phyloP scores from a whole-genome alignment of 352 stramenopile species.

The Phytopythium sindhum region DNA sequence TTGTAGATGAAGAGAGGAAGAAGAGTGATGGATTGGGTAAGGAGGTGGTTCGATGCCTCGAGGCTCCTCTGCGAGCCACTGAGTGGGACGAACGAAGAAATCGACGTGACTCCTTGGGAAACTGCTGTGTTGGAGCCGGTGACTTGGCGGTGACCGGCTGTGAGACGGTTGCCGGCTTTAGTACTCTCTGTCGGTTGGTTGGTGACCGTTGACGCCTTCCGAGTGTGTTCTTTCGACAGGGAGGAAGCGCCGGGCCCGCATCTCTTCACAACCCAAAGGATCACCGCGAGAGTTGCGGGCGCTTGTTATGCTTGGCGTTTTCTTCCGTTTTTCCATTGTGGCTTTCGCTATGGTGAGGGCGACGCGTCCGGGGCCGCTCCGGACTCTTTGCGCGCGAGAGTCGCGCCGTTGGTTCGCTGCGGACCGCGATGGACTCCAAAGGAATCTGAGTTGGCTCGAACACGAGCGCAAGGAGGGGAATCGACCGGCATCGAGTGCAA shows the following conservation, averaged over 20 bases:
- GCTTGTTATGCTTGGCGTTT: neutral
- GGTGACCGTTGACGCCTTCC: neutral
- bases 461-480: neutral
- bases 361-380: neutral
- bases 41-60: neutral
- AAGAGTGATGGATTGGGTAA: neutral
- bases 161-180: neutral
- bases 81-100: neutral
- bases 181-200: neutral
- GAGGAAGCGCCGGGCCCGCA: neutral
- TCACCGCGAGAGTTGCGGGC: neutral
- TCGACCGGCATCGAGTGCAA: neutral
- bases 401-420: neutral
- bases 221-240: neutral
- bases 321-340: slow-evolving; percentile 1
- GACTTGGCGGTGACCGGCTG: neutral
- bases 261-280: neutral
- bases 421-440: neutral
- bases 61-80: neutral
- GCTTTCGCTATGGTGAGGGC: neutral
- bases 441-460: neutral
- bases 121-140: neutral
- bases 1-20: neutral
- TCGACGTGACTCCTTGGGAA: neutral
- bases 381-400: neutral